phyloP scores from a whole-genome alignment of 768 basidiomycete genomes.

The Leccinum longicurvipes region DNA sequence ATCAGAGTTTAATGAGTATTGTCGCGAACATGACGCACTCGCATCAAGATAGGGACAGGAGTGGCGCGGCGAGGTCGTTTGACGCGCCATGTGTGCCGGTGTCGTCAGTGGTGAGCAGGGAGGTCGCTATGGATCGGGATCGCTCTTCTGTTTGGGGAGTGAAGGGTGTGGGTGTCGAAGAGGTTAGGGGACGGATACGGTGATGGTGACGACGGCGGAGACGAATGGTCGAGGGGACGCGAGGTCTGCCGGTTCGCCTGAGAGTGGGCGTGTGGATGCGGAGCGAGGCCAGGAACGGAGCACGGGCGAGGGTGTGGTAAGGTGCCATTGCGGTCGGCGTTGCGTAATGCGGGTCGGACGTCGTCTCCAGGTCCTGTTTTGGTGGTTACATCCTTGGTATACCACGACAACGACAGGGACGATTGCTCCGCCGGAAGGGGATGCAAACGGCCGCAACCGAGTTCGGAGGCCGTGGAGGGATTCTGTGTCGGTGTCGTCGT shows the following conservation, averaged over 20 bases:
- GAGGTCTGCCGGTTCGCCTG: background rate
- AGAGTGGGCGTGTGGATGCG: too few species aligned
- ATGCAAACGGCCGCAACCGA: background rate
- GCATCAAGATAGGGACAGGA: constrained; percentile 16
- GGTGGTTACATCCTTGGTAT: background rate
- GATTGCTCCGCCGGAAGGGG: too few species aligned
- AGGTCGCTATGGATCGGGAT: constrained; percentile 1
- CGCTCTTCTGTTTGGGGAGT: background rate
- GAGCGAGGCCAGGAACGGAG: background rate
- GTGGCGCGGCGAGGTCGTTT: constrained; percentile 13
- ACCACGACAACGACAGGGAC: too few species aligned
- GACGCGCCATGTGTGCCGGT: constrained; percentile 23
- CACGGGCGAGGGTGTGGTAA: constrained; percentile 13
- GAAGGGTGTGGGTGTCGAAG: too few species aligned
- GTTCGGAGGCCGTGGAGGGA: constrained; percentile 7
- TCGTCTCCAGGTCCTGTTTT: constrained; percentile 39
- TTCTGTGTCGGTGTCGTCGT: constrained; percentile 48
- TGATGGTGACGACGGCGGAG: background rate
- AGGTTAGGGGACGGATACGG: background rate
- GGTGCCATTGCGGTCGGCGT: constrained; percentile 57
- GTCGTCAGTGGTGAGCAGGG: constrained; percentile 3
- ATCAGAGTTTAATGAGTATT: constrained; percentile 59
- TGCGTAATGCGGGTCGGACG: constrained; percentile 51
- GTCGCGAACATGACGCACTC: constrained; percentile 52
- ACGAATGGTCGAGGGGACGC: background rate